phyloP scores from a whole-genome alignment of 768 basidiomycete genomes.

The Rhodotorula sphaerocarpa region DNA sequence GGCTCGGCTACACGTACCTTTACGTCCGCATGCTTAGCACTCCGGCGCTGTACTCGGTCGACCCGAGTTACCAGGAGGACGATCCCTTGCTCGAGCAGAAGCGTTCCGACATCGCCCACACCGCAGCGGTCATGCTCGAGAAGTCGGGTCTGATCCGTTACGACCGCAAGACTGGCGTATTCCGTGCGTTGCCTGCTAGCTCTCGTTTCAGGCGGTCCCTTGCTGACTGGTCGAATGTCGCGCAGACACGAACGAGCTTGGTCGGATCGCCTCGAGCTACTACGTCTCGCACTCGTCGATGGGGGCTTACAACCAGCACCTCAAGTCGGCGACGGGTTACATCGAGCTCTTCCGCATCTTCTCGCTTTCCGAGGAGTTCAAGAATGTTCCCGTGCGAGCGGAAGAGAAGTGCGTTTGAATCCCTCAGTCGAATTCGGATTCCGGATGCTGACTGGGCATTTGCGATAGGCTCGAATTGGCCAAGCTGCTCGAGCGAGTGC shows the following conservation, averaged over 20 bases:
- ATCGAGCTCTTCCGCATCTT: slow-evolving; percentile 93
- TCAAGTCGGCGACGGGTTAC: slow-evolving; percentile 61
- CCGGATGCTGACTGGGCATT: slow-evolving; percentile 37
- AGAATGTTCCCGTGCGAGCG: slow-evolving; percentile 69
- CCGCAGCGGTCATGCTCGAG: slow-evolving; percentile 84
- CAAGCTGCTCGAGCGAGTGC: slow-evolving; percentile 84
- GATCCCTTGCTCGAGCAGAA: slow-evolving; percentile 79
- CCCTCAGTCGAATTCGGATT: background rate
- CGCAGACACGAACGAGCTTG: slow-evolving; percentile 73
- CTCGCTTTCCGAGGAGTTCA: slow-evolving; percentile 91
- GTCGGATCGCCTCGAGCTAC: slow-evolving; percentile 87
- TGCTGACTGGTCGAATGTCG: too few species aligned
- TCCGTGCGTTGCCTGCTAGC: slow-evolving; percentile 47
- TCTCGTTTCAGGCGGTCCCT: background rate
- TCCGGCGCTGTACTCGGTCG: slow-evolving; percentile 77
- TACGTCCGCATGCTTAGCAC: slow-evolving; percentile 91
- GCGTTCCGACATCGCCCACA: slow-evolving; percentile 77
- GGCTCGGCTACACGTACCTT: slow-evolving; percentile 42
- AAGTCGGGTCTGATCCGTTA: slow-evolving; percentile 93
- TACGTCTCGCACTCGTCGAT: slow-evolving; percentile 93
- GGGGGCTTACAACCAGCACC: slow-evolving; percentile 90
- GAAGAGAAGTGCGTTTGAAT: slow-evolving; percentile 45
- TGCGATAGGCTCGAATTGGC: slow-evolving; percentile 75
- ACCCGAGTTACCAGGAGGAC: slow-evolving; percentile 81
- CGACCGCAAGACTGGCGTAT: slow-evolving; percentile 73